Conservation (phyloP, 1,284 basidiomycete species). For the Puccinia sorghi region DNA sequence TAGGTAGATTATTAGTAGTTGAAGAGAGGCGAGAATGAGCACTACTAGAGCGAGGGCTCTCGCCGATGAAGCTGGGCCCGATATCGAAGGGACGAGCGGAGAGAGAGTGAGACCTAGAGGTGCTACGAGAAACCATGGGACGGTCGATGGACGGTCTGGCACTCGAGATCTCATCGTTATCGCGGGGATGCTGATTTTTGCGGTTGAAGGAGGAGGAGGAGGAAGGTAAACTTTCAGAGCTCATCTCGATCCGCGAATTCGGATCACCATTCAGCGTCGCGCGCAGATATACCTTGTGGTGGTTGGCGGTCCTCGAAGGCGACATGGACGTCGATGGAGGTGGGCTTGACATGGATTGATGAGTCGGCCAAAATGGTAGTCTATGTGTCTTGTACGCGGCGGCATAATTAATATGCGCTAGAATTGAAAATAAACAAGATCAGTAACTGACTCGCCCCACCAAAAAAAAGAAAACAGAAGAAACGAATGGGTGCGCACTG, state of each 20-base stretch:
- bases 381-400: conserved; percentile 32
- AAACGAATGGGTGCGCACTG: conserved; percentile 17
- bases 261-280: neutral
- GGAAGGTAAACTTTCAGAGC: neutral
- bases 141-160: neutral
- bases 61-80: neutral
- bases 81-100: conserved; percentile 7
- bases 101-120: neutral
- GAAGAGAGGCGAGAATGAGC: neutral
- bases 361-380: neutral
- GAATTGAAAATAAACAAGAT: neutral
- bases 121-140: neutral
- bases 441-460: neutral
- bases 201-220: neutral
- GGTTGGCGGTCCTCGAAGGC: neutral
- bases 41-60: neutral
- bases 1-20: neutral
- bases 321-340: neutral
- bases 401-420: conserved; percentile 85
- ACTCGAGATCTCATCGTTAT: neutral
- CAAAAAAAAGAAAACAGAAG: neutral
- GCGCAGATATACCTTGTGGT: neutral
- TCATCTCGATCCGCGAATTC: neutral
- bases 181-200: neutral
- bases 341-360: neutral